A percentile compares a stretch with the other conserved stretches of the same genome.
phyloP scores from a whole-genome alignment of 2,329 filamentous ascomycete species.

The Ceratocystis cubensis region DNA sequence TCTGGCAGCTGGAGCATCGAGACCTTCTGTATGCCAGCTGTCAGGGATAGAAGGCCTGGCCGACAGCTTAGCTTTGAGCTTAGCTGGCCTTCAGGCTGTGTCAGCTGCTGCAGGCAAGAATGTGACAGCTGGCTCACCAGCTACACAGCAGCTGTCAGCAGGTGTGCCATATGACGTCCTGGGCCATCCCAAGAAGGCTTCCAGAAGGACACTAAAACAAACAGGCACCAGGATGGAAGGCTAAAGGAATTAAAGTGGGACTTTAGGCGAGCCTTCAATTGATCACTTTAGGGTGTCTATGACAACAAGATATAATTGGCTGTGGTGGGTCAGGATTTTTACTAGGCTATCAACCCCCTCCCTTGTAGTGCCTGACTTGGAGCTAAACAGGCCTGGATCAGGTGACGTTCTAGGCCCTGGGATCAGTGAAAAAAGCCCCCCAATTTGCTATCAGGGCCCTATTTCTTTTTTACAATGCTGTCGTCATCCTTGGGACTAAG shows the following conservation, averaged over 20 bases:
- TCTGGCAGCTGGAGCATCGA: not conserved
- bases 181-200: not conserved
- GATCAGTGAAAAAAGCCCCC: no score
- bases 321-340: not conserved
- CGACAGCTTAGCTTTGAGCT: not conserved
- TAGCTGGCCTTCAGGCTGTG: no score
- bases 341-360: not conserved
- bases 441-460: no score
- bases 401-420: no score
- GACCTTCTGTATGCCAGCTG: no score
- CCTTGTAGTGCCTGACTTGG: not conserved
- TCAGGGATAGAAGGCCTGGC: not conserved
- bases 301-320: constrained; percentile 3
- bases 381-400: not conserved
- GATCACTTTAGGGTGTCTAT: not conserved
- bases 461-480: no score
- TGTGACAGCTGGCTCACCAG: not conserved
- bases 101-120: no score
- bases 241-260: not conserved
- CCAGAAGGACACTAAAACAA: constrained; percentile 3
- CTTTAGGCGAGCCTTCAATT: not conserved
- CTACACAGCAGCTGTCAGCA: no score
- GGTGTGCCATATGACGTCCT: not conserved
- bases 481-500: no score
- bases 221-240: not conserved